These are phyloP conservation scores for Phylloporus sp. DNA, from an alignment of 768 basidiomycete species.

Conservation along the genomic window DNA sequence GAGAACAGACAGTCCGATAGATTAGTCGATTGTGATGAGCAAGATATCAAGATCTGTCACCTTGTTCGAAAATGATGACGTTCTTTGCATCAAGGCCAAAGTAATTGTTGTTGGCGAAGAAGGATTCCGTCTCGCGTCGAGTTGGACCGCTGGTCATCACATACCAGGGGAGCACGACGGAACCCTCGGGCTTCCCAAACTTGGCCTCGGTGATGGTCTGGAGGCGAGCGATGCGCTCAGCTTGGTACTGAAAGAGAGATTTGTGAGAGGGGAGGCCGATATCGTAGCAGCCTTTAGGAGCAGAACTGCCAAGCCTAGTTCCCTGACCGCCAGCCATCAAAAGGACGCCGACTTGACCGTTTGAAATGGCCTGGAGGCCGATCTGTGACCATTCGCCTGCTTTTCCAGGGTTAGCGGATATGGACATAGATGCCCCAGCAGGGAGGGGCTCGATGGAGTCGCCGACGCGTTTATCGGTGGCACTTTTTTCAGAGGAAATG, in stretches of 20 bases:
- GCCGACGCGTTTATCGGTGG: conserved; percentile 32
- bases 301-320: conserved; percentile 84
- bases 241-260: conserved; percentile 93
- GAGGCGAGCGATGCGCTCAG: conserved; percentile 87
- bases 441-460: conserved; percentile 80
- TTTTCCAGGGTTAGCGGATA: conserved; percentile 47
- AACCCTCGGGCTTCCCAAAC: conserved; percentile 45
- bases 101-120: conserved; percentile 69
- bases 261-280: conserved; percentile 92
- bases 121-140: conserved; percentile 75
- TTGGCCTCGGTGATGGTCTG: conserved; percentile 68
- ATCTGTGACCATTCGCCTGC: conserved; percentile 68
- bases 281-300: conserved; percentile 98
- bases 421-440: conserved; percentile 63
- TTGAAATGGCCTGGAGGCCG: conserved; percentile 77
- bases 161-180: conserved; percentile 89
- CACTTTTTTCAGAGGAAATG: conserved; percentile 55
- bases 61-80: conserved; percentile 95
- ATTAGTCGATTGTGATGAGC: too few relatives aligned
- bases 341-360: conserved; percentile 87
- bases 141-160: conserved; percentile 99
- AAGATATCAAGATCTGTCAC: conserved; percentile 44
- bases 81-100: conserved; percentile 80
- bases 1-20: background rate
- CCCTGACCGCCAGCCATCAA: conserved; percentile 99